Evolutionary conservation across 2,329 filamentous ascomycete genomes (phyloP).

Genomic region (Karstenula rhodostoma): DNA sequence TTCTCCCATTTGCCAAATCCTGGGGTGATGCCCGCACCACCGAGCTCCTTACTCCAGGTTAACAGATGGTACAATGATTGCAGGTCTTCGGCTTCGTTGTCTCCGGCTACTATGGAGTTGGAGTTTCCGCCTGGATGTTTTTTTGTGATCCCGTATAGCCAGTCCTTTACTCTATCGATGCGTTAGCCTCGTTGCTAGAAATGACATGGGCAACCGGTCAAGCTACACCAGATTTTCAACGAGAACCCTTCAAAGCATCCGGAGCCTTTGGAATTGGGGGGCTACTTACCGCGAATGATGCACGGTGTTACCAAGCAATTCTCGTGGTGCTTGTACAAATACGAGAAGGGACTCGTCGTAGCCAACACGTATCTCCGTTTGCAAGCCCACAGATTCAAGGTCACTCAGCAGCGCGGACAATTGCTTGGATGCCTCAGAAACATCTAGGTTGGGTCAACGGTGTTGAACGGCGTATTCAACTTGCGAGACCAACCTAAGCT

Average conservation of each 20-base stretch:
- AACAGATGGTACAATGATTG: conserved; percentile 81
- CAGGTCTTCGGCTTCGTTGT: conserved; percentile 80
- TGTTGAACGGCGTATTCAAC: neutral
- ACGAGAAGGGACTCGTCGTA: conserved; percentile 41
- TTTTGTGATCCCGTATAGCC: conserved; percentile 78
- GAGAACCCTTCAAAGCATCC: neutral
- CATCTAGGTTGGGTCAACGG: conserved; percentile 19
- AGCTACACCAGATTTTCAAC: too few relatives aligned
- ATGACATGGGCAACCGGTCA: too few relatives aligned
- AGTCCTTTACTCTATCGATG: conserved; percentile 74
- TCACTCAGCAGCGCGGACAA: conserved; percentile 33
- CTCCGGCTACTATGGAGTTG: conserved; percentile 61
- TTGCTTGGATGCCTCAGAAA: conserved; percentile 30
- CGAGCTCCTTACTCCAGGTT: conserved; percentile 74
- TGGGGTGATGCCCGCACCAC: conserved; percentile 80
- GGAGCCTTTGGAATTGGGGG: neutral
- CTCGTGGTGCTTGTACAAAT: conserved; percentile 40
- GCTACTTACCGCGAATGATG: conserved; percentile 39
- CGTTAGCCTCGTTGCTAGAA: neutral
- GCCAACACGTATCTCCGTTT: conserved; percentile 42
- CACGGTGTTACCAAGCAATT: conserved; percentile 41
- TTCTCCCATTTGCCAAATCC: conserved; percentile 74
- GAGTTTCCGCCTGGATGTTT: conserved; percentile 62
- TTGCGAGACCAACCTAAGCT: conserved; percentile 32
- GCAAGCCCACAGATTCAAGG: conserved; percentile 37